Conservation (phyloP, 768 basidiomycete species). For the Tylopilus felleus region DNA sequence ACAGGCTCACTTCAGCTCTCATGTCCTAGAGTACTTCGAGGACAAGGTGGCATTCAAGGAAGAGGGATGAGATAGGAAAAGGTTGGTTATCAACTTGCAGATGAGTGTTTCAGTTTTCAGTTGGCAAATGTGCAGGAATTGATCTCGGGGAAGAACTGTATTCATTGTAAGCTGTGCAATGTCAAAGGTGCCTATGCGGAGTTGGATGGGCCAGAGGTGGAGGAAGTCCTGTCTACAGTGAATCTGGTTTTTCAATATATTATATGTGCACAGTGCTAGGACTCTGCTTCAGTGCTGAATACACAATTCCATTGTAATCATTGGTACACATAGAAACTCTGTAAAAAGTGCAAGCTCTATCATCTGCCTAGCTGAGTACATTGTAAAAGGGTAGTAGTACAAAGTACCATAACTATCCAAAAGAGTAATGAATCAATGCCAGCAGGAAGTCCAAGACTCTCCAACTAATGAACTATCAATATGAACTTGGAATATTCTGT, state of each 20-base stretch:
- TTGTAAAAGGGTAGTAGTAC: no score
- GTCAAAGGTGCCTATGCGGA: conserved; percentile 95
- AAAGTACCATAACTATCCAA: no score
- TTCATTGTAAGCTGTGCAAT: conserved; percentile 93
- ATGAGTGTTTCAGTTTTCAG: conserved; percentile 36
- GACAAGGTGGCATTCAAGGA: conserved; percentile 47
- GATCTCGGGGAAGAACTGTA: conserved; percentile 61
- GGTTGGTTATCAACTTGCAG: conserved; percentile 95
- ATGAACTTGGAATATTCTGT: no score
- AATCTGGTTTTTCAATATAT: conserved; percentile 9
- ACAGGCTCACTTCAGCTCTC: conserved; percentile 85
- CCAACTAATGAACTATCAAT: no score
- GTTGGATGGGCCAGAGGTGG: conserved; percentile 96
- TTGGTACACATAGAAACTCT: no score
- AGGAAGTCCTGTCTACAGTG: conserved; percentile 95
- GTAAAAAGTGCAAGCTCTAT: no score
- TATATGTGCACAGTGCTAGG: no score
- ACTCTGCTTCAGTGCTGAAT: no score
- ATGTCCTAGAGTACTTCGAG: conserved; percentile 95
- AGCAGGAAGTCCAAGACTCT: no score
- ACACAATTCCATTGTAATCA: no score
- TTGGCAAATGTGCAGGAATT: background rate
- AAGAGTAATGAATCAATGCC: no score
- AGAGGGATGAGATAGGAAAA: conserved; percentile 75
- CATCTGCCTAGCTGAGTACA: no score